phyloP scores from a whole-genome alignment of 805 yeast genomes.

The Metschnikowia lunata region DNA sequence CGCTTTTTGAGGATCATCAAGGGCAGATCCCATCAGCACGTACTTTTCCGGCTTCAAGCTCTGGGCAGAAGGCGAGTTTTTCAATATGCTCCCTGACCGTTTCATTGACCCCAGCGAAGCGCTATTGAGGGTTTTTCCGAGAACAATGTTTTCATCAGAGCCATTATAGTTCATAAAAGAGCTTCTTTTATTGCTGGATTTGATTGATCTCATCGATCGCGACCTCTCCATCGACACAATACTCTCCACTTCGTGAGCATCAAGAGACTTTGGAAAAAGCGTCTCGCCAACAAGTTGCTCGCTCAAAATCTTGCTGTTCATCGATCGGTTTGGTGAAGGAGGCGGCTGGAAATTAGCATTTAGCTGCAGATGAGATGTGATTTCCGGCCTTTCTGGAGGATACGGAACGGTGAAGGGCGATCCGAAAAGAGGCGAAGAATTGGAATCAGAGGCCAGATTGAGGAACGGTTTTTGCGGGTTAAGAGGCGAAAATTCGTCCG shows the following conservation, averaged over 20 bases:
- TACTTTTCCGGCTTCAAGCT: constrained; percentile 16
- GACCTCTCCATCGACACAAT: constrained; percentile 70
- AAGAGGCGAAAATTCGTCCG: neutral
- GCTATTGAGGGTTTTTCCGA: constrained; percentile 18
- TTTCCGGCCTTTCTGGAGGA: constrained; percentile 2
- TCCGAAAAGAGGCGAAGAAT: constrained; percentile 18
- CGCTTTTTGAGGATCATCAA: neutral
- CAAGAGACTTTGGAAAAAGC: constrained; percentile 67
- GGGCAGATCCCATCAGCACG: constrained; percentile 4
- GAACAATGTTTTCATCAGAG: constrained; percentile 37
- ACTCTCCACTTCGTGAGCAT: constrained; percentile 65
- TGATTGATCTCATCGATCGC: constrained; percentile 52
- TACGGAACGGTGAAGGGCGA: constrained; percentile 31
- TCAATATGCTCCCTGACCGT: constrained; percentile 38
- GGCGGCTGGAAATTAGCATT: constrained; percentile 1
- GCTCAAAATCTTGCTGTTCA: constrained; percentile 7
- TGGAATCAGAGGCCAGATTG: constrained; percentile 12
- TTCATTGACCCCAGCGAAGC: constrained; percentile 15
- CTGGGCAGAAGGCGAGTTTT: constrained; percentile 26
- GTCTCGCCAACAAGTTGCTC: constrained; percentile 44
- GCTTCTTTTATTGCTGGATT: constrained; percentile 27
- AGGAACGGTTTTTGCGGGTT: constrained; percentile 1
- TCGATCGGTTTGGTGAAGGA: constrained; percentile 4
- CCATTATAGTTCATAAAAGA: constrained; percentile 40
- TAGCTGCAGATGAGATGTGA: neutral